phyloP scores from a whole-genome alignment of 129 eudicot species.

The Tagetes patula region DNA sequence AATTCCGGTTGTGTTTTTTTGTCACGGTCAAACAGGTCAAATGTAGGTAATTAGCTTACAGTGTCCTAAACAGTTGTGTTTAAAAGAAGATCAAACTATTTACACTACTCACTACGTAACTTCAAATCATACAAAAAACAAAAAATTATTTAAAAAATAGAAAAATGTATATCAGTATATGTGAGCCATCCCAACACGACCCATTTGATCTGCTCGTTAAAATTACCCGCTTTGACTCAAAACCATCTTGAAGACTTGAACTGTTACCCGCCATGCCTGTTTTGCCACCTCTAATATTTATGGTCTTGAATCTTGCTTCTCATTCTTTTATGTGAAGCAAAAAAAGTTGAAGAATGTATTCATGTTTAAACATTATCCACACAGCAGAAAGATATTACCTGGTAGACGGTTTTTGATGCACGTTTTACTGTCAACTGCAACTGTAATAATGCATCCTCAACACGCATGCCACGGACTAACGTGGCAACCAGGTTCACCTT shows the following conservation, averaged over 20 bases:
- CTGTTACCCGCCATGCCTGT: background rate
- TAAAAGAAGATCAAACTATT: background rate
- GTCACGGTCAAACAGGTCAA: too few relatives aligned
- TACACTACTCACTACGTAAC: background rate
- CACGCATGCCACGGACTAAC: conserved; percentile 97
- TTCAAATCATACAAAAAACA: background rate
- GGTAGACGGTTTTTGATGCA: conserved; percentile 93
- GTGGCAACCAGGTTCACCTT: conserved; percentile 97
- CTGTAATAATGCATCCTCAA: conserved; percentile 95
- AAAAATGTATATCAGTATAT: background rate
- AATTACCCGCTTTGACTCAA: background rate
- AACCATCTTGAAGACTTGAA: background rate
- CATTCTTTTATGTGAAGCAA: conserved; percentile 8
- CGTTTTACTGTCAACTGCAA: conserved; percentile 88
- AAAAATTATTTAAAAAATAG: background rate
- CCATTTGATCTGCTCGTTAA: background rate
- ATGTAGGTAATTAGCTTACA: background rate
- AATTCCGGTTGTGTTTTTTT: too few relatives aligned
- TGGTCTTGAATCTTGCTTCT: background rate
- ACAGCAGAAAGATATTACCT: conserved; percentile 44
- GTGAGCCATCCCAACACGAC: background rate
- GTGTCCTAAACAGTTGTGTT: background rate
- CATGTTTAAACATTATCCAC: background rate
- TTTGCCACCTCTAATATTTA: conserved; percentile 18
- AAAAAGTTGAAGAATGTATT: background rate